A percentile compares a stretch with the other conserved stretches of the same genome.
Conservation (phyloP, 2,329 filamentous ascomycete species). For the Pseudocercospora eumusae region DNA sequence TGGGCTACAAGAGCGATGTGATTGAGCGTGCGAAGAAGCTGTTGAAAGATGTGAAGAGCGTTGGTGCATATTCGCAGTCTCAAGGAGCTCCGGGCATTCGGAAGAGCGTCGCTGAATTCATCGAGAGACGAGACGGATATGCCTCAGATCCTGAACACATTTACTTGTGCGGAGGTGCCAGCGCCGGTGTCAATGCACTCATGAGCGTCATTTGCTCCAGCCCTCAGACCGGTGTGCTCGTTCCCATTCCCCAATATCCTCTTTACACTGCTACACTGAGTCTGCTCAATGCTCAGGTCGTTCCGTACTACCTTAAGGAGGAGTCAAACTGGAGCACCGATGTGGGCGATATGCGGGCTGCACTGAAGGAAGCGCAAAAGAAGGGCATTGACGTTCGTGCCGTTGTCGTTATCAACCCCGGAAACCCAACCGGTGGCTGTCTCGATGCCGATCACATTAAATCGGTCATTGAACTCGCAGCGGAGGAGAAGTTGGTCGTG, state of each 20-base stretch:
- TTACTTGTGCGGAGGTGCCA: constrained; percentile 89
- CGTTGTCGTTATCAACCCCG: constrained; percentile 97
- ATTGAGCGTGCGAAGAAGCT: constrained; percentile 79
- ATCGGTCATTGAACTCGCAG: constrained; percentile 82
- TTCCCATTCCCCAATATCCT: constrained; percentile 96
- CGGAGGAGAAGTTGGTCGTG: constrained; percentile 80
- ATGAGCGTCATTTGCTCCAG: constrained; percentile 83
- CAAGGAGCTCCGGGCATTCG: constrained; percentile 84
- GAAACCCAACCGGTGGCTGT: constrained; percentile 92
- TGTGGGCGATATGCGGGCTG: constrained; percentile 70
- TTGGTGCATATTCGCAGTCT: constrained; percentile 95
- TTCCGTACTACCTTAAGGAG: constrained; percentile 94
- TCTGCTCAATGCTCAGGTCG: constrained; percentile 79
- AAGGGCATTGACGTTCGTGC: constrained; percentile 84
- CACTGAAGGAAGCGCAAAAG: constrained; percentile 71
- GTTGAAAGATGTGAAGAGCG: constrained; percentile 80
- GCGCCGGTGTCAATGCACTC: constrained; percentile 90
- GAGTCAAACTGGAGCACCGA: constrained; percentile 84
- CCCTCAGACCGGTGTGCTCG: constrained; percentile 77
- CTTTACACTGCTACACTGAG: constrained; percentile 93
- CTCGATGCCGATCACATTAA: constrained; percentile 77
- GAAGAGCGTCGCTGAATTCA: constrained; percentile 87
- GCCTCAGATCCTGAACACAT: constrained; percentile 77
- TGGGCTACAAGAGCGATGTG: constrained; percentile 90
- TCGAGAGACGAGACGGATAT: constrained; percentile 86